Base-by-base conservation (phyloP, 352 stramenopile genomes). In the Detonula confervacea region DNA sequence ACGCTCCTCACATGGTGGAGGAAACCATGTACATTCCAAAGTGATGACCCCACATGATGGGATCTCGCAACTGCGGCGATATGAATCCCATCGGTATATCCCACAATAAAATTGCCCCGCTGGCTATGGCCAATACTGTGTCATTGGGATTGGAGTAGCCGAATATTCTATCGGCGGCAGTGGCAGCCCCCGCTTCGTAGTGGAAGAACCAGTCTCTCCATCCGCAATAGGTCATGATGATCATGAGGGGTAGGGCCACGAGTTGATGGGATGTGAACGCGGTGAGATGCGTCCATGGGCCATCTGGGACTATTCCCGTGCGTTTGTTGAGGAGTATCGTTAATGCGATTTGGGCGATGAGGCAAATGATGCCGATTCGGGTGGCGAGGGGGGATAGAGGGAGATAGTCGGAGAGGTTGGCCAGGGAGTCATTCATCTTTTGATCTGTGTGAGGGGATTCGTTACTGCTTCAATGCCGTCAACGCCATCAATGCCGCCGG, bases 31-130 rank as follows among this genome's bases (percentile, higher is more conserved):
- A 74, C 76, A 86, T 87, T 12, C 80, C 83, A 5, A 87, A 42
- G 22, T 90, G 83, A 75, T 90, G 83, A n/a, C 54, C 22, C 30
- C 73, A 56, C 83, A 90, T 90, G 1, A 86, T 14, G 24, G 47
- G 27, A 73, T 90, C 80, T 37, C 46, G 63, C 44, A 81, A 70
- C 24, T 61, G 61, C 20, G 57, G 56, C 11, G 54, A 56, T 16
- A 80, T 18, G 1, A 84, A 27, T 20, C 73, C 57, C 8, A 30
- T 49, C 11, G 82, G 82, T 46, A 85, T 89, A 68, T 89, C 82
- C 82, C 82, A 89, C 30, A 89, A 29, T 30, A 87, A 20, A 18
- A 89, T 80, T 0, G 76, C 69, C 11, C 65, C 77, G 20, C 24
- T 73, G 1, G 55, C 77, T 33, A 72, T 77, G 1, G 77, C 70